Evolutionary conservation across 2,329 filamentous ascomycete genomes (phyloP).

Genomic region (Cercospora berteroae): DNA sequence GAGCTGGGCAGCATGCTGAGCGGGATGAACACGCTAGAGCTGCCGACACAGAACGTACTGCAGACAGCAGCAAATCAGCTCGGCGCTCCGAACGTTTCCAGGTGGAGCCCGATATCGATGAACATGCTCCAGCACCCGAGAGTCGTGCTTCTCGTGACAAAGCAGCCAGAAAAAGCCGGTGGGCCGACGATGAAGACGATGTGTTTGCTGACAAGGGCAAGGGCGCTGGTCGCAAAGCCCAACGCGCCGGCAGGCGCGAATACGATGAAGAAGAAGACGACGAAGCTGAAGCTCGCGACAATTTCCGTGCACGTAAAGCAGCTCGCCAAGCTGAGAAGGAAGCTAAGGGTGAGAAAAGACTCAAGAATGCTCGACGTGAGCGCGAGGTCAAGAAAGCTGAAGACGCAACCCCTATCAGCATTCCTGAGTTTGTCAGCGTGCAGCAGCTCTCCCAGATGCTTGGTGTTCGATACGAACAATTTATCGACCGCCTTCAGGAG

Average conservation of each 20-base stretch:
- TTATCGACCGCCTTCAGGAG: constrained; percentile 72
- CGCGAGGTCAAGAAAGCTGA: constrained; percentile 35
- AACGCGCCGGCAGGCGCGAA: constrained; percentile 22
- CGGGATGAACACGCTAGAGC: not conserved
- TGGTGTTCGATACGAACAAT: constrained; percentile 66
- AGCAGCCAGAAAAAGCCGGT: constrained; percentile 17
- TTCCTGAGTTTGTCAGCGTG: constrained; percentile 93
- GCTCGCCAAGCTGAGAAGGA: constrained; percentile 24
- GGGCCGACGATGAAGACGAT: constrained; percentile 21
- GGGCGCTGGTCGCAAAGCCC: constrained; percentile 14
- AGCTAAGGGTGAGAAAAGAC: constrained; percentile 26
- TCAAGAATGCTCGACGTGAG: constrained; percentile 25
- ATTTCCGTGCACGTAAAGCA: constrained; percentile 28
- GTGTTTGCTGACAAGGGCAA: constrained; percentile 24
- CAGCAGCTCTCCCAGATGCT: constrained; percentile 74
- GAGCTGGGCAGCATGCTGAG: not conserved
- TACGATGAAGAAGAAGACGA: constrained; percentile 34
- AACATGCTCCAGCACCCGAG: constrained; percentile 1
- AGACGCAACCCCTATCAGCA: constrained; percentile 62
- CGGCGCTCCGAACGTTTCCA: not conserved
- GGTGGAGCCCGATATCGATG: constrained; percentile 5
- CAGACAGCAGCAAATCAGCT: not conserved
- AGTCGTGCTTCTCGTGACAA: constrained; percentile 9
- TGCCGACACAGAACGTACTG: not conserved
- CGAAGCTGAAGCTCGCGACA: constrained; percentile 29